Evolutionary conservation across 371 early-diverging fungal species (phyloP).

Genomic region (Syncephalis fuscata): DNA sequence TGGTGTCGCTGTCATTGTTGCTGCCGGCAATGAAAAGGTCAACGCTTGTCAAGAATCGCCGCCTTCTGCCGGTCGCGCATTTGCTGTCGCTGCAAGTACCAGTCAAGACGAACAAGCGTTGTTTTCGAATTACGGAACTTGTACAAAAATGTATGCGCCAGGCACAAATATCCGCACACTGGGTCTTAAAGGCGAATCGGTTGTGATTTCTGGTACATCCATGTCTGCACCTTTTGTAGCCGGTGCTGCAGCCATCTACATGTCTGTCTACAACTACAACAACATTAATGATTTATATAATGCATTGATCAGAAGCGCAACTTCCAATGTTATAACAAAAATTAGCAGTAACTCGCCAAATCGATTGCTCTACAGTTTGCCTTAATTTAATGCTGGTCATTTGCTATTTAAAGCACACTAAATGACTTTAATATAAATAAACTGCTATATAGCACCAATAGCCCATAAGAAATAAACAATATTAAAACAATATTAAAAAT

Average conservation of each 20-base stretch:
- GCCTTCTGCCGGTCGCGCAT: conserved; percentile 26
- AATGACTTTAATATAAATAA: no score
- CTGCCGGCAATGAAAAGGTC: conserved; percentile 41
- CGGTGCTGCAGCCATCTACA: conserved; percentile 40
- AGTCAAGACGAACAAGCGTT: conserved; percentile 32
- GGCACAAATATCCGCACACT: conserved; percentile 9
- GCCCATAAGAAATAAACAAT: no score
- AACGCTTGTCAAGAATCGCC: conserved; percentile 45
- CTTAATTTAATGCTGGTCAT: no score
- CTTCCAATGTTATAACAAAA: no score
- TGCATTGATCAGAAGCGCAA: no score
- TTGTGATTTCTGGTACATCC: conserved; percentile 18
- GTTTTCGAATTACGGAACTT: conserved; percentile 32
- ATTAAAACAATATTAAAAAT: no score
- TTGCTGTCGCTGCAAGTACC: conserved; percentile 49
- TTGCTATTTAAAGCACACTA: no score
- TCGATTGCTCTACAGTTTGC: no score
- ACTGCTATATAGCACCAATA: no score
- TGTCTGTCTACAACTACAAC: background rate
- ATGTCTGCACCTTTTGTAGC: conserved; percentile 75
- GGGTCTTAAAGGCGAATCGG: conserved; percentile 9
- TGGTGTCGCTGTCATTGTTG: conserved; percentile 33
- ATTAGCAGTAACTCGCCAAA: no score
- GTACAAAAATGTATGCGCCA: conserved; percentile 16
- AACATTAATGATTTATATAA: no score